Evolutionary conservation across 345 rosid genomes (phyloP).

Genomic region (Geranium rotundifolium): DNA sequence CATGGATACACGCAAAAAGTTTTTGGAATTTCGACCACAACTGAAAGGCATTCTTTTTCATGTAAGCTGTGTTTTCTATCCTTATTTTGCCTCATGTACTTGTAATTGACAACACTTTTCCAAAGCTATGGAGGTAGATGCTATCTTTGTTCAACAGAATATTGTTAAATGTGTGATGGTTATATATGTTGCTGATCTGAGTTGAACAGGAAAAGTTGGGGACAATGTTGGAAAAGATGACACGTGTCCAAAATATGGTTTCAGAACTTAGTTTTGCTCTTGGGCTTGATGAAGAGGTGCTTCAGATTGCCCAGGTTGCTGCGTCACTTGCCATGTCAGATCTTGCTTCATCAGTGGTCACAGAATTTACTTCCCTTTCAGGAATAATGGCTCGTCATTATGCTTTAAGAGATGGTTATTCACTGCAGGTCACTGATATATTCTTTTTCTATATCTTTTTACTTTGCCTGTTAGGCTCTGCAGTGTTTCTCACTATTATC

Average conservation of each 20-base stretch:
- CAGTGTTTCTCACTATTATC: constrained; percentile 1
- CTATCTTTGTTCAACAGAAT: background rate
- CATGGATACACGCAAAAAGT: constrained; percentile 59
- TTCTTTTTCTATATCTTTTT: constrained; percentile 2
- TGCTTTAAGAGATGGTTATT: constrained; percentile 87
- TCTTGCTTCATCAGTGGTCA: constrained; percentile 88
- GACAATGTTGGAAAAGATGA: constrained; percentile 82
- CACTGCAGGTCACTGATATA: constrained; percentile 50
- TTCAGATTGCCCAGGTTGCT: constrained; percentile 54
- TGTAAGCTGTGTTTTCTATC: constrained; percentile 34
- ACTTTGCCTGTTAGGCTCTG: background rate
- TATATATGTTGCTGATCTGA: constrained; percentile 9
- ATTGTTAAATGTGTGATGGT: background rate
- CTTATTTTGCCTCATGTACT: too few species aligned
- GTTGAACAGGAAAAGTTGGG: constrained; percentile 78
- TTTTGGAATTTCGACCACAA: constrained; percentile 65
- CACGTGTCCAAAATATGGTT: constrained; percentile 50
- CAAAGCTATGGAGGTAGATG: background rate
- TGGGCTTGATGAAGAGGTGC: constrained; percentile 36
- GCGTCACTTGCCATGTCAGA: constrained; percentile 95
- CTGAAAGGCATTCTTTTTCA: constrained; percentile 87
- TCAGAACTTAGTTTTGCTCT: constrained; percentile 39
- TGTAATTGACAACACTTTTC: background rate
- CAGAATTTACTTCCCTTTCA: constrained; percentile 81
- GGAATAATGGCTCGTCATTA: constrained; percentile 96